Percentiles rank a stretch among this genome's conserved stretches.
Conservation (phyloP, 192 early-diverging fungal genomes). For the Coemansia sp. region DNA sequence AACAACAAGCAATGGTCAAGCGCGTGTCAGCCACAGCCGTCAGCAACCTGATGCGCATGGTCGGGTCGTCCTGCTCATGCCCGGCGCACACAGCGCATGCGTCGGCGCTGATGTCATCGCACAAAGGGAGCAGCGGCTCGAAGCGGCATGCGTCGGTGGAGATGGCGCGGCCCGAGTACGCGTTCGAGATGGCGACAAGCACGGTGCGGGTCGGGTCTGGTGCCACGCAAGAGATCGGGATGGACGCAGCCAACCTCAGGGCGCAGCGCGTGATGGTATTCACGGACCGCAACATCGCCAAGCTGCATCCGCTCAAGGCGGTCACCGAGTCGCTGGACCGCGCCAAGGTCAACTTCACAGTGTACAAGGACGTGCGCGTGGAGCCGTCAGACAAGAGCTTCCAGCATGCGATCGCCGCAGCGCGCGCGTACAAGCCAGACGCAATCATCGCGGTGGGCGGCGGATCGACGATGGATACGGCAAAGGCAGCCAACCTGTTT, state of each 20-base stretch:
- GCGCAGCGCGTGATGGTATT: conserved; percentile 84
- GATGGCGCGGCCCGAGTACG: conserved; percentile 59
- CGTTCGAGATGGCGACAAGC: conserved; percentile 86
- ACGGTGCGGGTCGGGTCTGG: conserved; percentile 84
- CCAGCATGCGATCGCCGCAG: conserved; percentile 78
- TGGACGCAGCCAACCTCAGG: conserved; percentile 76
- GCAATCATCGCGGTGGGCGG: conserved; percentile 90
- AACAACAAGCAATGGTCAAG: not conserved
- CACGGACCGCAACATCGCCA: conserved; percentile 73
- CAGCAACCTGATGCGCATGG: conserved; percentile 55
- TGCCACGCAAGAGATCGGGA: conserved; percentile 81
- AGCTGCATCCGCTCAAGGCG: conserved; percentile 71
- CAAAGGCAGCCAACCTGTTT: conserved; percentile 90
- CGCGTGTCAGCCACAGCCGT: conserved; percentile 40
- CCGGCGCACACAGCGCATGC: conserved; percentile 37
- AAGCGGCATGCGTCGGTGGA: conserved; percentile 27
- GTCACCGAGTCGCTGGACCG: conserved; percentile 74
- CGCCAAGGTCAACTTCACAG: conserved; percentile 63
- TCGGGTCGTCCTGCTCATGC: conserved; percentile 50
- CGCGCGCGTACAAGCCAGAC: conserved; percentile 70
- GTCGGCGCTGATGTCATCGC: conserved; percentile 10
- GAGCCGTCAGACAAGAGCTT: conserved; percentile 85
- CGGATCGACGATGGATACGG: conserved; percentile 87
- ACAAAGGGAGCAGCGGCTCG: conserved; percentile 6
- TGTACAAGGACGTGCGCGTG: conserved; percentile 76